Conservation (phyloP, 2,329 filamentous ascomycete genomes). For the Ophidiomyces ophidiicola region DNA sequence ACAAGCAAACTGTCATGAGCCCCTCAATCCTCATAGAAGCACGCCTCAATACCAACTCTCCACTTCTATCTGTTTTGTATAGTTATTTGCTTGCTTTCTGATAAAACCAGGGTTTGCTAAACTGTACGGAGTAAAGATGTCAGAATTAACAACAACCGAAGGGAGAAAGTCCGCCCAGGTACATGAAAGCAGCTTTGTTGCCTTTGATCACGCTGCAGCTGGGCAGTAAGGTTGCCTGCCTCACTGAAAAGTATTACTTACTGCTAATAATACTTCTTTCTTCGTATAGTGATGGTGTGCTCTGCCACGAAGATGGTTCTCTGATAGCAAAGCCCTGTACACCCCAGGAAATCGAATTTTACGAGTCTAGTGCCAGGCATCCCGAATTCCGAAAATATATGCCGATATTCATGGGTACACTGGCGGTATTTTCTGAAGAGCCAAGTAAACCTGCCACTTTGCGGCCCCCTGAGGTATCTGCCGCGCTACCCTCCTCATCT, state of each 20-base stretch:
- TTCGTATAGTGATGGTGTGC: slow-evolving; percentile 68
- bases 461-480: slow-evolving; percentile 37
- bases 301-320: slow-evolving; percentile 69
- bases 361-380: slow-evolving; percentile 60
- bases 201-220: slow-evolving; percentile 36
- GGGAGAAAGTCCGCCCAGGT: slow-evolving; percentile 26
- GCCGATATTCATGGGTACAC: slow-evolving; percentile 70
- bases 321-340: slow-evolving; percentile 94
- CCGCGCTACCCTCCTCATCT: slow-evolving; percentile 15
- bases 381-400: slow-evolving; percentile 67
- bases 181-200: slow-evolving; percentile 30
- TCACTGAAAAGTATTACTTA: not conserved
- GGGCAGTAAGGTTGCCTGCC: slow-evolving; percentile 35
- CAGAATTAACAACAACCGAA: slow-evolving; percentile 24
- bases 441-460: slow-evolving; percentile 35
- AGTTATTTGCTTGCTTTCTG: no score
- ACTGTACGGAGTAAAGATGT: no score
- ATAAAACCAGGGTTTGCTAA: no score
- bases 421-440: slow-evolving; percentile 50
- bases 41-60: no score
- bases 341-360: slow-evolving; percentile 73
- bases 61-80: no score
- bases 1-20: no score
- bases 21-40: no score
- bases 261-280: slow-evolving; percentile 8